A percentile compares a stretch with the other conserved stretches of the same genome.
phyloP scores from a whole-genome alignment of 129 eudicot species.

The Dittrichia graveolens region DNA sequence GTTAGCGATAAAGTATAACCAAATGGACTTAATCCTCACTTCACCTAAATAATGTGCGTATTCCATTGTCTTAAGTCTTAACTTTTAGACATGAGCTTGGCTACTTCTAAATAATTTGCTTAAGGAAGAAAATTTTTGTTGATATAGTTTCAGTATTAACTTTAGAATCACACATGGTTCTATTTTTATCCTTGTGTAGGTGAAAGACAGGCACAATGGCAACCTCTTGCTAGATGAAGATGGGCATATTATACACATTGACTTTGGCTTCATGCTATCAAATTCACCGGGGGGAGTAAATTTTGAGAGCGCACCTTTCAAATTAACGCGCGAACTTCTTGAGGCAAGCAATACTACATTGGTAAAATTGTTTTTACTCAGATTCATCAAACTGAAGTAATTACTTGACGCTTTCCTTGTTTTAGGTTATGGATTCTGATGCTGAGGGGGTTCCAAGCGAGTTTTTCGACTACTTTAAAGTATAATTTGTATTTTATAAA shows the following conservation, averaged over 20 bases:
- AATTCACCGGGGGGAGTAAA: slow-evolving; percentile 99
- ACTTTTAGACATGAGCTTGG: background rate
- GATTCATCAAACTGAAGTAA: slow-evolving; percentile 5
- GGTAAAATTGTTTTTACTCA: background rate
- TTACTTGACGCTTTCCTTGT: slow-evolving; percentile 25
- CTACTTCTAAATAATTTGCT: background rate
- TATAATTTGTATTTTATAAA: slow-evolving; percentile 15
- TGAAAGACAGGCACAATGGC: slow-evolving; percentile 98
- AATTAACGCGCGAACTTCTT: slow-evolving; percentile 97
- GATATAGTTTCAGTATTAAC: background rate
- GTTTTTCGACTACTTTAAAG: slow-evolving; percentile 97
- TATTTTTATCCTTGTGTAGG: slow-evolving; percentile 44
- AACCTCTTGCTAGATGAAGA: slow-evolving; percentile 98
- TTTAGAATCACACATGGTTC: background rate
- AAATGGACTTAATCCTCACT: background rate
- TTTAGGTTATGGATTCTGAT: slow-evolving; percentile 99
- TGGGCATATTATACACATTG: slow-evolving; percentile 98
- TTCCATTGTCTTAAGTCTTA: too few relatives aligned
- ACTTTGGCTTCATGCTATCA: slow-evolving; percentile 98
- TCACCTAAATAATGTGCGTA: too few relatives aligned
- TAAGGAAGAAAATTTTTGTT: background rate
- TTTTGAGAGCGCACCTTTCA: slow-evolving; percentile 99
- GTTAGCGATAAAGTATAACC: background rate
- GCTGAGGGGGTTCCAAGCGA: slow-evolving; percentile 99
- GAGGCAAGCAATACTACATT: slow-evolving; percentile 58